A percentile compares a stretch with the other conserved stretches of the same genome.
These are phyloP conservation scores for Fusarium sp. DNA, from an alignment of 2,329 filamentous ascomycete genomes.

Conservation along the genomic window DNA sequence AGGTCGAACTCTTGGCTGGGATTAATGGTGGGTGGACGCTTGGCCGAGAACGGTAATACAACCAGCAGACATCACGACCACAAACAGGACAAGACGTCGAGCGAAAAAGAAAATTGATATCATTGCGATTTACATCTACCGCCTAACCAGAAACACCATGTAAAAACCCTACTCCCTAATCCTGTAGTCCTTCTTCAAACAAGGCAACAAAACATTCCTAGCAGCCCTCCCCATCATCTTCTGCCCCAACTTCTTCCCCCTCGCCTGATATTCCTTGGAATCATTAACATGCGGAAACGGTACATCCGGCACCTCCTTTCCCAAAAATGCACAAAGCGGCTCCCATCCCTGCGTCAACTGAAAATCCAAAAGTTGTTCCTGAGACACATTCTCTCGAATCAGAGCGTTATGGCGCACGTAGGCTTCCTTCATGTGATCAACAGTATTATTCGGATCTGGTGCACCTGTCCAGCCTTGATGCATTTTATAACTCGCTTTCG, in stretches of 20 bases:
- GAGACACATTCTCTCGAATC: slow-evolving; percentile 40
- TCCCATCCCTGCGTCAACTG: slow-evolving; percentile 48
- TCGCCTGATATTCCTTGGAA: slow-evolving; percentile 3
- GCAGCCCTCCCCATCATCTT: slow-evolving; percentile 10
- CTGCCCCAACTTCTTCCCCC: not conserved
- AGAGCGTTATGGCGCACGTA: slow-evolving; percentile 46
- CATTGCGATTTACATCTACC: not conserved
- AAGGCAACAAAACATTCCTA: slow-evolving; percentile 10
- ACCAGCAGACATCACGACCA: not conserved
- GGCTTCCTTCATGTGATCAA: slow-evolving; percentile 21
- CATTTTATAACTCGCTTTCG: slow-evolving; percentile 11
- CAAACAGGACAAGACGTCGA: not conserved
- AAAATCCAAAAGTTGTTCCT: slow-evolving; percentile 46
- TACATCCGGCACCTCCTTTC: slow-evolving; percentile 45
- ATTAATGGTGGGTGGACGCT: not conserved
- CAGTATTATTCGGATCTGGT: not conserved
- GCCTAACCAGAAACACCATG: not conserved
- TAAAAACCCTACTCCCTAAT: not conserved
- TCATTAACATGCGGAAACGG: slow-evolving; percentile 49
- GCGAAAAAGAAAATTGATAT: not conserved
- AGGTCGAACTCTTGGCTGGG: not conserved
- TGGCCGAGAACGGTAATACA: not conserved
- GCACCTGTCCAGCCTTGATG: slow-evolving; percentile 24
- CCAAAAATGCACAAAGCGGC: slow-evolving; percentile 51
- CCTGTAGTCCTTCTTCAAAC: not conserved